Conservation (phyloP, 1,284 basidiomycete species). For the Peniophora sp. region DNA sequence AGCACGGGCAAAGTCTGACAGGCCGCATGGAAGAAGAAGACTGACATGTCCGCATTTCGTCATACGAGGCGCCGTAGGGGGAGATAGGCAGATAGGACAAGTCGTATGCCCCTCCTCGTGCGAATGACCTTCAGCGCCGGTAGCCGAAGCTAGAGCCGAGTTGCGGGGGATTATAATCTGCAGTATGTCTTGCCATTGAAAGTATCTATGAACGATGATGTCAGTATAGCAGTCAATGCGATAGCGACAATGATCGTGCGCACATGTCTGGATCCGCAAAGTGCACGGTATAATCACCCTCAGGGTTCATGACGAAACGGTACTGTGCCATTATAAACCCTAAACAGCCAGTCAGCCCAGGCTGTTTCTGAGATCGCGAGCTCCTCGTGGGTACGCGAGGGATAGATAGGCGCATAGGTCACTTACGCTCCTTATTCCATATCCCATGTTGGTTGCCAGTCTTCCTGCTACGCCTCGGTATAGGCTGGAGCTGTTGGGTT, state of each 20-base stretch:
- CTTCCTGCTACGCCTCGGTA: conserved; percentile 71
- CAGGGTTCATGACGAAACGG: conserved; percentile 89
- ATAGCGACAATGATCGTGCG: conserved; percentile 22
- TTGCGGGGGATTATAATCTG: conserved; percentile 89
- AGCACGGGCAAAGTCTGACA: conserved; percentile 10
- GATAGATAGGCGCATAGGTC: conserved; percentile 3
- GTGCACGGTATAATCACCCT: conserved; percentile 88
- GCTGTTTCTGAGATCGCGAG: conserved; percentile 4
- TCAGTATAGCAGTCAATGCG: conserved; percentile 10
- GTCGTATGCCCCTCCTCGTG: conserved; percentile 58
- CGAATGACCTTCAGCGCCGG: conserved; percentile 27
- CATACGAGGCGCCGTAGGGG: conserved; percentile 91
- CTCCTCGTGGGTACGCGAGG: conserved; percentile 4
- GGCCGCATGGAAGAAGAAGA: conserved; percentile 15
- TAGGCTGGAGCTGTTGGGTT: conserved; percentile 41
- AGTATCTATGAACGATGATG: conserved; percentile 47
- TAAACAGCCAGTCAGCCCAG: conserved; percentile 19
- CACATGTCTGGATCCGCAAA: conserved; percentile 94
- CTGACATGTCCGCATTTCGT: conserved; percentile 95
- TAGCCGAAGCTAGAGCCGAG: conserved; percentile 51
- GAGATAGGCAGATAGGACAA: conserved; percentile 93
- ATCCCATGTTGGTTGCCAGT: conserved; percentile 51
- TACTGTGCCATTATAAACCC: conserved; percentile 93
- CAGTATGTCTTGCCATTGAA: conserved; percentile 94
- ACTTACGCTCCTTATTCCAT: conserved; percentile 85